These are phyloP conservation scores for Penium margaritaceum DNA, from an alignment of 139 green algal genomes.

Conservation along the genomic window DNA sequence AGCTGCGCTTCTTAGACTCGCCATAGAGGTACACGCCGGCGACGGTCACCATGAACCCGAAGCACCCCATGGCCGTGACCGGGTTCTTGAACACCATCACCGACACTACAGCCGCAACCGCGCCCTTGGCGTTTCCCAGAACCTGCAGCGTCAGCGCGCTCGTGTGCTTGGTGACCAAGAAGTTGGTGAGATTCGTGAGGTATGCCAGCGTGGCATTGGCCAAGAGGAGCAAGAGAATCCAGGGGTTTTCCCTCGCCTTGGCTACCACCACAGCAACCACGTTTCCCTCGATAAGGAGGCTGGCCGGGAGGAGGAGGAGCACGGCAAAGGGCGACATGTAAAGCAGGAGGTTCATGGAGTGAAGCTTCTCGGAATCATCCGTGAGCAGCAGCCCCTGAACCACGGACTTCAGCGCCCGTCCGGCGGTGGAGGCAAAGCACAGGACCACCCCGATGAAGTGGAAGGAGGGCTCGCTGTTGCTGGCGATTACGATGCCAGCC, in stretches of 20 bases:
- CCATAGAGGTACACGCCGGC: conserved; percentile 67
- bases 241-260: neutral
- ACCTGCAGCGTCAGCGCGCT: conserved; percentile 79
- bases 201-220: conserved; percentile 79
- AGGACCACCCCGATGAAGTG: conserved; percentile 71
- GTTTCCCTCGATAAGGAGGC: conserved; percentile 63
- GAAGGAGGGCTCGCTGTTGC: conserved; percentile 73
- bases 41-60: conserved; percentile 74
- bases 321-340: conserved; percentile 77
- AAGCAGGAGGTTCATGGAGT: conserved; percentile 76
- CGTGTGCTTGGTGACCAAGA: conserved; percentile 90
- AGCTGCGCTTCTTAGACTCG: conserved; percentile 26
- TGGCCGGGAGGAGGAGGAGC: conserved; percentile 63
- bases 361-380: conserved; percentile 63
- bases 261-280: conserved; percentile 13
- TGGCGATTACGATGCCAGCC: conserved; percentile 76
- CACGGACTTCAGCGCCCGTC: conserved; percentile 65
- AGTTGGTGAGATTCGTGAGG: conserved; percentile 91
- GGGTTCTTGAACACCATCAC: conserved; percentile 76
- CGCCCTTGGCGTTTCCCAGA: conserved; percentile 86
- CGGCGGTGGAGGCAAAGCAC: conserved; percentile 62
- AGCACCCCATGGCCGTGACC: conserved; percentile 63
- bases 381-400: conserved; percentile 54
- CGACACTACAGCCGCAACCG: conserved; percentile 69
- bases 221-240: conserved; percentile 55